These are phyloP conservation scores for Zoysia pacifica DNA, from an alignment of 176 grass and related monocot species.

Conservation along the genomic window DNA sequence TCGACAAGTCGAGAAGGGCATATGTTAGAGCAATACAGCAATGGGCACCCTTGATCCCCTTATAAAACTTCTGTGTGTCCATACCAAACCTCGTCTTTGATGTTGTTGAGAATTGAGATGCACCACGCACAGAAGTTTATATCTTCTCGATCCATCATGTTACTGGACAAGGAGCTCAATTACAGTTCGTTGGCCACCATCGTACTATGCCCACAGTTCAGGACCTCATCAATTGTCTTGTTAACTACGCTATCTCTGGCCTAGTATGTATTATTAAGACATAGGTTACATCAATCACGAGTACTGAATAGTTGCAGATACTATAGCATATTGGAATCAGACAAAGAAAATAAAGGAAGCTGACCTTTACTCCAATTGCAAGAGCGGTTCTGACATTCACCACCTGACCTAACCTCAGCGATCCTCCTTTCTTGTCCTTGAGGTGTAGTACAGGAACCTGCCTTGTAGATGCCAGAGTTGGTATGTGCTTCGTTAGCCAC, in stretches of 20 bases:
- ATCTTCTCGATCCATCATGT: neutral
- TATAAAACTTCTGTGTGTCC: neutral
- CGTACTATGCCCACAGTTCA: constrained; percentile 1
- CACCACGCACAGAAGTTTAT: neutral
- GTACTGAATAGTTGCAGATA: neutral
- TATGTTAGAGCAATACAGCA: neutral
- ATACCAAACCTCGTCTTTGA: neutral
- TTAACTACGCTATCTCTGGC: constrained; percentile 48
- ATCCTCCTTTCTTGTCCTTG: constrained; percentile 86
- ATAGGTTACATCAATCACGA: neutral
- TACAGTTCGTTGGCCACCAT: neutral
- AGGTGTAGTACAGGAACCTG: constrained; percentile 69
- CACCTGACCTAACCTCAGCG: constrained; percentile 84
- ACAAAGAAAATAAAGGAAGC: constrained; percentile 28
- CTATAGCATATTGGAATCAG: neutral
- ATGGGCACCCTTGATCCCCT: neutral
- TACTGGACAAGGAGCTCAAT: neutral
- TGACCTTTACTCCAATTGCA: constrained; percentile 85
- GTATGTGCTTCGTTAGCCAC: constrained; percentile 89
- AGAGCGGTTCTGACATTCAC: constrained; percentile 73
- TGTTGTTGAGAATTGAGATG: constrained; percentile 6
- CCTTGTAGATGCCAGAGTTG: constrained; percentile 65
- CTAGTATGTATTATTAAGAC: constrained; percentile 20
- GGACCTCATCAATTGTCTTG: constrained; percentile 43
- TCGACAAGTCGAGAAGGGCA: neutral